Base-by-base conservation (phyloP, 129 eudicot genomes). In the Silybum marianum region DNA sequence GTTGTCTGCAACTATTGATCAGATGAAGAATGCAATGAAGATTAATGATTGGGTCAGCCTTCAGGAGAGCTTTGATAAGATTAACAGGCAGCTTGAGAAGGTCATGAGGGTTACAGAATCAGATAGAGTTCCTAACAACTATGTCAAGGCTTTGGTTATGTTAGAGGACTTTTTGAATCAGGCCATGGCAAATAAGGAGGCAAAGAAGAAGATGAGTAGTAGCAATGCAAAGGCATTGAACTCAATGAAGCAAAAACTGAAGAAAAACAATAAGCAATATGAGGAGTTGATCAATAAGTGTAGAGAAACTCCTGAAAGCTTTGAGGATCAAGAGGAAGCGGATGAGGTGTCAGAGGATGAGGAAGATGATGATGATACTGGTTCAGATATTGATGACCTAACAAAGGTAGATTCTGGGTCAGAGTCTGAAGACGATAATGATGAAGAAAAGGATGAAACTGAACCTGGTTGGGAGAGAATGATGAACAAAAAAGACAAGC, bases 221-320 rank as follows among this genome's bases (percentile, higher is more conserved):
- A 91, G 97, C 76, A 93, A 93, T 82, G 91, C 97, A 0, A 93
- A 91, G 87, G 98, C 98, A 16, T 87, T 94, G 85, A 94, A 94
- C 75, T 76, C 93, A 3, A 88, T 91, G 98, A 91, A 86, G 65
- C 98, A 94, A 81, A 94, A 91, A 65, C 74, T 94, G 81, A 94
- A 94, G 86, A 94, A 94, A 86, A 90, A 88, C 39, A 94, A 91
- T 70, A 91, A 88, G 87, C 80, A 67, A 70, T 91, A 91, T 79
- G 98, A 91, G 86, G 93, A 94, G 9, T 32, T 84, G 75, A 94
- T 94, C 12, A 87, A 63, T 69, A 86, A 89, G 71, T 92, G 82
- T 28, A 84, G 97, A 85, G 98, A 92, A 82, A 77, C 82, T 82
- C 98, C 98, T 14, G 92, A 82, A 74, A 85, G 85, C 11, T 89